A percentile compares a stretch with the other conserved stretches of the same genome.
These are phyloP conservation scores for Penicillium hordei DNA, from an alignment of 2,329 filamentous ascomycete species.

Conservation along the genomic window DNA sequence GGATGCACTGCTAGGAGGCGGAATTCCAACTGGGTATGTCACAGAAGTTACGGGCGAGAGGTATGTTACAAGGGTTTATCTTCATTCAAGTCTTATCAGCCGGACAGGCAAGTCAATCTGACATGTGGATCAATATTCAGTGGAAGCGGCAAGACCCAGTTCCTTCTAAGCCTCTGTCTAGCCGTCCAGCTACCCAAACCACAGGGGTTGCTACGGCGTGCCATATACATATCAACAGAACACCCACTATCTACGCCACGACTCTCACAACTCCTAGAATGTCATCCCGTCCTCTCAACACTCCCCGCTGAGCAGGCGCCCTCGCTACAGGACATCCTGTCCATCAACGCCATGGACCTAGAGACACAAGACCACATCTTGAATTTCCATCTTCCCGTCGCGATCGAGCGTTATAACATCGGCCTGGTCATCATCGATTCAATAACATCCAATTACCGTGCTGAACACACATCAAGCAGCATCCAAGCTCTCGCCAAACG, in stretches of 20 bases:
- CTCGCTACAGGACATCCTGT: constrained; percentile 73
- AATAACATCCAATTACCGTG: constrained; percentile 92
- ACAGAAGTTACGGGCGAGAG: constrained; percentile 92
- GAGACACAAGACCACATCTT: constrained; percentile 96
- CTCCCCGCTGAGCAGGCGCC: constrained; percentile 50
- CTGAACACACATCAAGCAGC: constrained; percentile 60
- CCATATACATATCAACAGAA: constrained; percentile 93
- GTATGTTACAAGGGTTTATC: constrained; percentile 39
- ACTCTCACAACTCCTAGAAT: constrained; percentile 72
- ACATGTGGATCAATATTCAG: constrained; percentile 41
- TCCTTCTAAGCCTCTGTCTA: constrained; percentile 81
- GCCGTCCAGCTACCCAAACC: constrained; percentile 78
- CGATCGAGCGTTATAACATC: constrained; percentile 71
- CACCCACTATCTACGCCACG: constrained; percentile 78
- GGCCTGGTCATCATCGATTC: constrained; percentile 87
- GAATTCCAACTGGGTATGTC: constrained; percentile 76
- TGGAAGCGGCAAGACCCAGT: constrained; percentile 91
- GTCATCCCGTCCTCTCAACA: constrained; percentile 60
- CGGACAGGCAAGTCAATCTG: constrained; percentile 2
- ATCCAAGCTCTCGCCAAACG: constrained; percentile 66
- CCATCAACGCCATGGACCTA: constrained; percentile 81
- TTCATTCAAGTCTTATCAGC: constrained; percentile 6
- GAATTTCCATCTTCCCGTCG: constrained; percentile 85
- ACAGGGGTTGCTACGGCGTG: constrained; percentile 67
- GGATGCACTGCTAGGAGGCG: constrained; percentile 71